phyloP scores from a whole-genome alignment of 495 filamentous ascomycete genomes.

The Echria macrotheca region DNA sequence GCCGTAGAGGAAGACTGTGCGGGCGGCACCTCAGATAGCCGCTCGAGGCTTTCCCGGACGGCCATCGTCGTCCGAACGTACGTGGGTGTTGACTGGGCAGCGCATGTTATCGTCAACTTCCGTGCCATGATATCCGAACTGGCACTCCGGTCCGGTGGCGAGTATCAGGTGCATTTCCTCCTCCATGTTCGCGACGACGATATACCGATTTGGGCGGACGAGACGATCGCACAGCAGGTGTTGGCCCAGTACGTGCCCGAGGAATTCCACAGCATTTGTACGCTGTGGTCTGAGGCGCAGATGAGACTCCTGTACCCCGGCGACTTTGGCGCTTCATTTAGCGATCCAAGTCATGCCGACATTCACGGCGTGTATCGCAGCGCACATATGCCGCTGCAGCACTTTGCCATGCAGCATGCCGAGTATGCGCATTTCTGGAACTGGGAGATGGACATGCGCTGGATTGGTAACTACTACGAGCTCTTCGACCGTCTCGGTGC shows the following conservation, averaged over 20 bases:
- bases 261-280: slow-evolving; percentile 83
- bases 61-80: slow-evolving; percentile 71
- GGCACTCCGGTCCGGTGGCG: slow-evolving; percentile 64
- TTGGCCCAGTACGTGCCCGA: slow-evolving; percentile 71
- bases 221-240: slow-evolving; percentile 45
- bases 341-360: slow-evolving; percentile 53
- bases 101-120: slow-evolving; percentile 64
- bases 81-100: slow-evolving; percentile 62
- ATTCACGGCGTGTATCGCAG: slow-evolving; percentile 89
- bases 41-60: slow-evolving; percentile 49
- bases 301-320: slow-evolving; percentile 83
- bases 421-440: slow-evolving; percentile 97
- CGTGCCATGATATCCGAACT: slow-evolving; percentile 77
- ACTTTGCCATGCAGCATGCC: slow-evolving; percentile 81
- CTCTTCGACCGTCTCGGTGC: slow-evolving; percentile 67
- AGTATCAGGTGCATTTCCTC: slow-evolving; percentile 77
- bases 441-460: slow-evolving; percentile 95
- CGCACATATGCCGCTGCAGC: slow-evolving; percentile 84
- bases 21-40: slow-evolving; percentile 14
- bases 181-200: slow-evolving; percentile 68
- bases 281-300: slow-evolving; percentile 88
- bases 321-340: slow-evolving; percentile 60
- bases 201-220: slow-evolving; percentile 59
- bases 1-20: slow-evolving; percentile 9
- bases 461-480: slow-evolving; percentile 91